These are phyloP conservation scores for Fusarium pseudonygamai DNA, from an alignment of 2,329 filamentous ascomycete genomes.

Conservation along the genomic window DNA sequence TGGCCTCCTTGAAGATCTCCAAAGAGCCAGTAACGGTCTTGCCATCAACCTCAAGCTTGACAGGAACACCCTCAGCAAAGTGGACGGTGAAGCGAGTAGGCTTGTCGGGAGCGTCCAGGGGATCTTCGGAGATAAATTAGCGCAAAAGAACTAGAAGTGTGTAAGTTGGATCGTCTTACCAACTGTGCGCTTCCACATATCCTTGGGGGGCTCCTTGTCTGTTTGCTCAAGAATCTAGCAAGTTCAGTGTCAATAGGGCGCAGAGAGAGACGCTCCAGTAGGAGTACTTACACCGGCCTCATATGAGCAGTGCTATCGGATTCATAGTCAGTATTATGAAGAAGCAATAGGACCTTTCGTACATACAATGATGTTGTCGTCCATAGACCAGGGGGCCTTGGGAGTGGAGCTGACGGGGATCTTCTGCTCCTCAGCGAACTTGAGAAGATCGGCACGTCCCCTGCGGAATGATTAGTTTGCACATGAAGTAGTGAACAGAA, in stretches of 20 bases:
- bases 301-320: slow-evolving; percentile 19
- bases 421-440: slow-evolving; percentile 72
- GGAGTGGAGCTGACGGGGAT: slow-evolving; percentile 80
- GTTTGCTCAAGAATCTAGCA: slow-evolving; percentile 56
- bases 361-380: slow-evolving; percentile 42
- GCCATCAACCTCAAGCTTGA: slow-evolving; percentile 65
- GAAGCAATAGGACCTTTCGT: background rate
- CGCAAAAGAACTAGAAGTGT: background rate
- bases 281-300: slow-evolving; percentile 14
- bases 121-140: slow-evolving; percentile 51
- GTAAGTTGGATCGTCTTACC: background rate
- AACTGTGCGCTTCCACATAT: slow-evolving; percentile 74
- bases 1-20: slow-evolving; percentile 69
- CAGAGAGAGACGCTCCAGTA: fast-evolving
- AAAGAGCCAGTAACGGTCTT: slow-evolving; percentile 70
- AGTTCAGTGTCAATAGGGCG: background rate
- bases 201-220: slow-evolving; percentile 66
- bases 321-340: background rate
- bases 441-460: slow-evolving; percentile 66
- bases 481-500: background rate
- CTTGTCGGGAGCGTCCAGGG: slow-evolving; percentile 68
- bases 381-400: slow-evolving; percentile 73
- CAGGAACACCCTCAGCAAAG: slow-evolving; percentile 74
- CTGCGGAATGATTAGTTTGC: background rate
- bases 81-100: slow-evolving; percentile 71